Evolutionary conservation across 257 asterid species (phyloP), one percentile per base, ranked within the genome.

Genomic region (Scutellaria minor): DNA sequence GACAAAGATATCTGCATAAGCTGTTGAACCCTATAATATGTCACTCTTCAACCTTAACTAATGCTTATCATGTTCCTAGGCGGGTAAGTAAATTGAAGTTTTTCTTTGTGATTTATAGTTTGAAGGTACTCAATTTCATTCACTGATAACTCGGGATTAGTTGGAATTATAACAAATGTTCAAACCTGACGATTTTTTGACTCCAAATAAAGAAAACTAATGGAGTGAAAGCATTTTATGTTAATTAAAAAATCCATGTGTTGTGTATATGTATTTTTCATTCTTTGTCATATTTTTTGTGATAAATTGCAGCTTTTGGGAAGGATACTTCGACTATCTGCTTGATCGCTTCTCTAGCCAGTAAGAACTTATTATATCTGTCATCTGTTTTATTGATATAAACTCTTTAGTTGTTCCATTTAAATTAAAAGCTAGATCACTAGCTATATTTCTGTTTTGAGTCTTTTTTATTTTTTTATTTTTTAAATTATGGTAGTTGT

Each of bases 331-430:
- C 18, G 78, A 73, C 15, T 54, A 64, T 54, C 72, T 73, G 58
- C 78, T 73, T 31, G 78, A 73, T 59, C 55, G 78, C 66, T 73
- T 54, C 72, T 73, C 78, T 53, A 57, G 57, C 71, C 53, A 73
- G 78, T 73, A 73, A 73, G 72, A 64, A 22, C 71, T 64, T 51
- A 40, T 48, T 13, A 0, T 50, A 63, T 64, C 52, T 24, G 14
- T 52, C 6, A 6, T 73, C 15, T 60, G 20, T 18, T 59, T 31
- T 59, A n/a, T 14, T 7, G 31, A 42, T 55, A 44, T 22, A 4
- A 68, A 18, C n/a, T 5, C 7, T 15, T 18, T 11, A 7, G 46
- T 40, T 18, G 27, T 37, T 39, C 2, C 9, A 8, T 56, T 10
- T 24, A 27, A 22, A 4, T 13, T 22, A 54, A 9, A 22, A 31